Evolutionary conservation across 2,329 filamentous ascomycete species (phyloP).

Genomic region (Ambrosiella cleistominuta): DNA sequence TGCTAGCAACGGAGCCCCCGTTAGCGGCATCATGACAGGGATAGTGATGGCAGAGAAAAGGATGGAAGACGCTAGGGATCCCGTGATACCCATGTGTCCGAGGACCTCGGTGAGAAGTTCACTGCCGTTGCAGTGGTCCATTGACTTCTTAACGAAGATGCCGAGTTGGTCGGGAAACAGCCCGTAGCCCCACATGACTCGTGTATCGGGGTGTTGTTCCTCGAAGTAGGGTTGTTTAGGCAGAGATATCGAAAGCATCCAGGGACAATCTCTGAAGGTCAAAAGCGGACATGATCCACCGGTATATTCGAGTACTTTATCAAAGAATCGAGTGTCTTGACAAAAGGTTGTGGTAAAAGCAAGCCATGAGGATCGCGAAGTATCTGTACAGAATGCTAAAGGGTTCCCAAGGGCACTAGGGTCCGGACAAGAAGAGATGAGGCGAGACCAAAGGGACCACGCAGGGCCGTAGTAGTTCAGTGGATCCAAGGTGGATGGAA

Average conservation of each 20-base stretch:
- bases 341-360: conserved; percentile 25
- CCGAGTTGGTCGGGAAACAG: conserved; percentile 22
- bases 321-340: conserved; percentile 16
- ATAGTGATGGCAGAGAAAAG: conserved; percentile 14
- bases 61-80: conserved; percentile 16
- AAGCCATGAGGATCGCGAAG: conserved; percentile 21
- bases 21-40: conserved; percentile 25
- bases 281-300: conserved; percentile 18
- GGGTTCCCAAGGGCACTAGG: conserved; percentile 23
- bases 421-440: conserved; percentile 20
- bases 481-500: conserved; percentile 4
- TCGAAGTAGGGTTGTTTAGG: conserved; percentile 26
- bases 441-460: conserved; percentile 25
- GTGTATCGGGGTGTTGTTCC: conserved; percentile 19
- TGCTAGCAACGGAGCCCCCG: conserved; percentile 22
- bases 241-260: conserved; percentile 24
- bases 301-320: conserved; percentile 18
- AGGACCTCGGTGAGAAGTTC: conserved; percentile 25
- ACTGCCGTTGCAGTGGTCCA: conserved; percentile 23
- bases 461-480: conserved; percentile 22
- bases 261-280: conserved; percentile 22
- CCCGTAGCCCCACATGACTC: conserved; percentile 25
- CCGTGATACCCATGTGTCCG: conserved; percentile 21
- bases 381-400: conserved; percentile 21
- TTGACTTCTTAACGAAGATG: conserved; percentile 23